phyloP scores from a whole-genome alignment of 1,139 yeast genomes.

The Blastobotrys illinoisensis region DNA sequence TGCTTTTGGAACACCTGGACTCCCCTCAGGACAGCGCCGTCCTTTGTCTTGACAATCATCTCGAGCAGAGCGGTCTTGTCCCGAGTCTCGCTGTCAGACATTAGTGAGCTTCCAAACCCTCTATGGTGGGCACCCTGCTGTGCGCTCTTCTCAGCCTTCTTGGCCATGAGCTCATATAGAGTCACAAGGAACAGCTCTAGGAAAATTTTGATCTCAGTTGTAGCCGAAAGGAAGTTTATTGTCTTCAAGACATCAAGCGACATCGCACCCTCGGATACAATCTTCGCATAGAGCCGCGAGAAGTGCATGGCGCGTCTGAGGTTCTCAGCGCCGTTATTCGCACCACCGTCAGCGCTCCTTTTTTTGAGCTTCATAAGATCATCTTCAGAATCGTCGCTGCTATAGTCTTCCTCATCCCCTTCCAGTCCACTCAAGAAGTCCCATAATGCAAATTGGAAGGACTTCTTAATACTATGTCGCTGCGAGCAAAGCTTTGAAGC shows the following conservation, averaged over 20 bases:
- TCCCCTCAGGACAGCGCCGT: constrained; percentile 65
- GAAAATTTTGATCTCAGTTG: constrained; percentile 60
- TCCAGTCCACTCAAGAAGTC: constrained; percentile 74
- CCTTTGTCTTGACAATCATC: constrained; percentile 54
- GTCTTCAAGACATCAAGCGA: constrained; percentile 69
- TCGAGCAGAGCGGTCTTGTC: constrained; percentile 43
- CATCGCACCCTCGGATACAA: constrained; percentile 67
- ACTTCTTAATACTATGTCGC: constrained; percentile 64
- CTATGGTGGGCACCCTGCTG: constrained; percentile 23
- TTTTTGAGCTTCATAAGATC: constrained; percentile 1
- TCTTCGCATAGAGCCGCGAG: constrained; percentile 72
- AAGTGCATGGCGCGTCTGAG: constrained; percentile 59
- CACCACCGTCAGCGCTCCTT: constrained; percentile 21
- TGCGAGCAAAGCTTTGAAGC: constrained; percentile 70
- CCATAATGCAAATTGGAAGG: constrained; percentile 89
- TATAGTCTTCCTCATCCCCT: constrained; percentile 41
- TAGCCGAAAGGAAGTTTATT: constrained; percentile 69
- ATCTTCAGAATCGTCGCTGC: constrained; percentile 26
- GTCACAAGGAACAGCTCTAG: constrained; percentile 68
- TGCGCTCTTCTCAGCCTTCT: constrained; percentile 40
- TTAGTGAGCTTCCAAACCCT: constrained; percentile 3
- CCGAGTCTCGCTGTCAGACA: not conserved
- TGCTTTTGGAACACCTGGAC: constrained; percentile 54
- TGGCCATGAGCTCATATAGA: constrained; percentile 60
- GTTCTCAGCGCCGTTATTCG: constrained; percentile 43